phyloP scores from a whole-genome alignment of 2,329 filamentous ascomycete species.

The Ceratocystis papillata region DNA sequence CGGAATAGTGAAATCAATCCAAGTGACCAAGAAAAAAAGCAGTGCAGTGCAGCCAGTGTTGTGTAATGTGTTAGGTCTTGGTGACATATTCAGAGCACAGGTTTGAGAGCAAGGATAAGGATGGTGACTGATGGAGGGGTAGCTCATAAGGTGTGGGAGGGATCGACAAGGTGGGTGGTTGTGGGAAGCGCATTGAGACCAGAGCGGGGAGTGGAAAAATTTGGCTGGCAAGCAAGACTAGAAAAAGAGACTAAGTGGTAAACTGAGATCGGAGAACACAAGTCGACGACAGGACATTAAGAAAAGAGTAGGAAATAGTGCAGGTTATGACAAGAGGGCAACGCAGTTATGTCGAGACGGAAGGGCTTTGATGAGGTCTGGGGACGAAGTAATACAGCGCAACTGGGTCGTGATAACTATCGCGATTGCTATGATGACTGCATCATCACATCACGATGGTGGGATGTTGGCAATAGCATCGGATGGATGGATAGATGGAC shows the following conservation, averaged over 20 bases:
- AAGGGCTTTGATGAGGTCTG: neutral
- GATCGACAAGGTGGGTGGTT: conserved; percentile 21
- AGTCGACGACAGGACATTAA: neutral
- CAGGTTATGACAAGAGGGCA: no score
- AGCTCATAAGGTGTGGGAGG: conserved; percentile 20
- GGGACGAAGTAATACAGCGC: neutral
- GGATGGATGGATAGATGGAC: conserved; percentile 1
- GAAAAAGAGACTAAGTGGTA: conserved; percentile 1
- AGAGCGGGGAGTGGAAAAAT: conserved; percentile 24
- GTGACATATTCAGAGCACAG: conserved; percentile 15
- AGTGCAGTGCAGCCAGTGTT: neutral
- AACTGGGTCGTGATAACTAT: conserved; percentile 2
- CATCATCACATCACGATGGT: conserved; percentile 20
- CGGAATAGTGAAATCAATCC: neutral
- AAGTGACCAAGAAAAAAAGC: neutral
- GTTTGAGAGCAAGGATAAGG: conserved; percentile 19
- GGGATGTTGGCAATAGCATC: conserved; percentile 3
- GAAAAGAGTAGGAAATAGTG: neutral
- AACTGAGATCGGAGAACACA: neutral
- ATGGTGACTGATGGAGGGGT: conserved; percentile 22
- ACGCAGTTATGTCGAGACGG: neutral
- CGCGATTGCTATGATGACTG: conserved; percentile 11
- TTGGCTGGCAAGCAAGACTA: conserved; percentile 11
- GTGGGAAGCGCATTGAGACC: conserved; percentile 21
- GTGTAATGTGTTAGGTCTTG: neutral